Evolutionary conservation across 78 protist genomes (phyloP), one percentile per base, ranked within the genome.

Genomic region (Dictyostelium intermedium): DNA sequence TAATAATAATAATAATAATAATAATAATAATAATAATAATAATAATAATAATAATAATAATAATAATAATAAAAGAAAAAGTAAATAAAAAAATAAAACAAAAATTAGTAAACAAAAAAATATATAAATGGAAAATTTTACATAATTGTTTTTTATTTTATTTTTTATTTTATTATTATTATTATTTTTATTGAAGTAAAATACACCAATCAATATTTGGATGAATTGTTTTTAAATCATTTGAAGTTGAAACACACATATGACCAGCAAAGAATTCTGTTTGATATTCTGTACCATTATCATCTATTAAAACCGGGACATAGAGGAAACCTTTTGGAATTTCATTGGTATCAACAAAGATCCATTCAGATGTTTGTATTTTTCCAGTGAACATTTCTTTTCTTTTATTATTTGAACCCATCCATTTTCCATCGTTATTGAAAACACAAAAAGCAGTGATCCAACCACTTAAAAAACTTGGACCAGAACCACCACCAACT

Each of bases 401-500:
- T 66, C 18, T 27, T 66, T 66, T 2, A 4, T 39, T 37, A 2
- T 45, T 35, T 3, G 39, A 2, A 0, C 50, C 92, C 2, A 20
- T 13, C 92, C 92, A 92, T 45, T n/a, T 76, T 1, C 91, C 96
- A 11, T 92, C 50, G 13, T 25, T 41, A 35, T 41, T 20, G 53
- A 92, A 92, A 0, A 14, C 76, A 16, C 76, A 39, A 85, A 92
- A 91, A 1, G 47, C 86, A 1, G 92, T 91, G 16, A 92, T 92
- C 96, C 96, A 92, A 20, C 96, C 96, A 11, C 91, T 43, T 16
- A 84, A 8, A 35, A 16, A 92, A 0, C 63, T 77, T 16, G 92
- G 93, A 13, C 84, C 91, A 0, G 80, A 73, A n/a, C 96, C 96
- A 74, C 96, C 96, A 5, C 91, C 95, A 8, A 43, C 60, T 10